Conservation (phyloP, 148 eudicot species). For the Bassia scoparia region DNA sequence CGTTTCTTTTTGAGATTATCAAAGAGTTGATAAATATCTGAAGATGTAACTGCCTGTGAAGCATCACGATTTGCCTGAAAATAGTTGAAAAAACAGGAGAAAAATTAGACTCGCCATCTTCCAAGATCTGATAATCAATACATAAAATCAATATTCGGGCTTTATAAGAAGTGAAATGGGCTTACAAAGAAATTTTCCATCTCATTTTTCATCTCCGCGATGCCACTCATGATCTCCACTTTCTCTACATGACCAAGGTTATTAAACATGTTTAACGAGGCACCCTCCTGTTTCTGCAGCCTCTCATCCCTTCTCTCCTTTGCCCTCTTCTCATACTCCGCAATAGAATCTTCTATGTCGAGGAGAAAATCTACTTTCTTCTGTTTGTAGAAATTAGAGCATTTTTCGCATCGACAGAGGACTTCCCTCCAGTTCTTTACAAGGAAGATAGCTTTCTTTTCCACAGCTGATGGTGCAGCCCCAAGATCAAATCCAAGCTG, state of each 20-base stretch:
- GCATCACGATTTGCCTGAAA: constrained; percentile 63
- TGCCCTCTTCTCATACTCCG: constrained; percentile 81
- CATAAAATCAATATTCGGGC: background rate
- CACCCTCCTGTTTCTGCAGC: constrained; percentile 68
- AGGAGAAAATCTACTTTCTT: constrained; percentile 64
- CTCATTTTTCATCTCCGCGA: constrained; percentile 89
- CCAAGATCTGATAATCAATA: background rate
- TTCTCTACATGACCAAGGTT: constrained; percentile 85
- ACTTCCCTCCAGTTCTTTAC: constrained; percentile 67
- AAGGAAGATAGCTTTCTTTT: constrained; percentile 60
- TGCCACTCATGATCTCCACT: constrained; percentile 81
- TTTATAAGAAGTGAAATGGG: constrained; percentile 10
- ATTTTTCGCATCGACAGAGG: constrained; percentile 69
- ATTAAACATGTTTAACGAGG: constrained; percentile 53
- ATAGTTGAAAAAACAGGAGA: constrained; percentile 4
- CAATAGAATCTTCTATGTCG: constrained; percentile 81
- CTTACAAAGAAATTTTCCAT: constrained; percentile 68
- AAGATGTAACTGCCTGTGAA: constrained; percentile 74
- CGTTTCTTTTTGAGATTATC: constrained; percentile 91
- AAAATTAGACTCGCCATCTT: background rate
- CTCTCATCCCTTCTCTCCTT: constrained; percentile 82
- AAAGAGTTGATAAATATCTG: constrained; percentile 69
- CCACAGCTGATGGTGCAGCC: constrained; percentile 33
- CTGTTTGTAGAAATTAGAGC: constrained; percentile 49
- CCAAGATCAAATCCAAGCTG: constrained; percentile 52